Evolutionary conservation across 257 asterid species (phyloP), one percentile per base, ranked within the genome.

Genomic region (Primulina tabacum): DNA sequence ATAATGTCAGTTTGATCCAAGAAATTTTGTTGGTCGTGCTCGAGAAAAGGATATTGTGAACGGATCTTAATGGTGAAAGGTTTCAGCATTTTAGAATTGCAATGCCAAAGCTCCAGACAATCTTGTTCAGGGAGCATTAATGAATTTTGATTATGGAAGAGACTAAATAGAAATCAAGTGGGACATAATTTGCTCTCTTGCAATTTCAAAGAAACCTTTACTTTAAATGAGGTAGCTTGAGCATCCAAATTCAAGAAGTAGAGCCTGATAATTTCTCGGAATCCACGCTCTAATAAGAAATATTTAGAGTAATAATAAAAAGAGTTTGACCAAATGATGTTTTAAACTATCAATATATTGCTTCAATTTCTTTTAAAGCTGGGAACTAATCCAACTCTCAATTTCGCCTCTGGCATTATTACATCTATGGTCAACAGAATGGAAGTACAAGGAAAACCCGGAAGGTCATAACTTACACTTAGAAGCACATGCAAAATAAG

Each of bases 381-480:
- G n/a, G 17, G 53, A 43, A 43, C 6, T 43, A 11, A 43, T 43
- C 53, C 53, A 43, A 43, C n/a, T 43, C 53, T 43, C 53, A 3
- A 5, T 11, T 35, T 43, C n/a, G 17, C n/a, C 53, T 11, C n/a
- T 11, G 8, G 53, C 53, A 43, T 43, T 67, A 61, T 52, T 16
- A 20, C 7, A 28, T 33, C 1, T 33, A 71, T 12, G 18, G 70
- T 40, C 60, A 11, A 62, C 32, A 59, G 65, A 60, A 55, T 24
- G 47, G 47, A 3, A 38, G 53, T 43, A 35, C 64, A 75, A 71
- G 60, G 33, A 47, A 58, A 75, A 66, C 43, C 55, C 26, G 47
- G 69, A 28, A 24, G 57, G 59, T 35, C 64, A 53, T 65, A 73
- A 75, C 88, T 82, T 82, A 82, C 90, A 82, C 62, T 76, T 80